phyloP scores from a whole-genome alignment of 495 filamentous ascomycete genomes.

The Hypoxylon cercidicola region DNA sequence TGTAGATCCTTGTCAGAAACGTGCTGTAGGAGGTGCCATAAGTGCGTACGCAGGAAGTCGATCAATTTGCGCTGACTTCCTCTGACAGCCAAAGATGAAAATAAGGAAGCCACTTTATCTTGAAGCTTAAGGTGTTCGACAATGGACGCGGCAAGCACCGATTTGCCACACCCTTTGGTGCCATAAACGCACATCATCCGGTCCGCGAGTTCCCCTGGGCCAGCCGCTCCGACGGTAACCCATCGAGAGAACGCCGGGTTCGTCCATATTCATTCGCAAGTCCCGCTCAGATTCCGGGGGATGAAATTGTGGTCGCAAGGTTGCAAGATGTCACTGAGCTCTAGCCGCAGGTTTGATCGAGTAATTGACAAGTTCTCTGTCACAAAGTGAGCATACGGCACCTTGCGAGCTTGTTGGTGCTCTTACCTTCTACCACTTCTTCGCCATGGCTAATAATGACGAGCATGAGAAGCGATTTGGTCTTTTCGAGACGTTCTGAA shows the following conservation, averaged over 20 bases:
- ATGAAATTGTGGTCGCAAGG: slow-evolving; percentile 17
- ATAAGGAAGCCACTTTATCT: background rate
- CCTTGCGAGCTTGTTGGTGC: too few relatives aligned
- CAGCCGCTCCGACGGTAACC: background rate
- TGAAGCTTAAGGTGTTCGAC: slow-evolving; percentile 1
- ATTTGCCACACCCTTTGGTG: slow-evolving; percentile 24
- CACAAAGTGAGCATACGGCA: background rate
- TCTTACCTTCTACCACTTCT: background rate
- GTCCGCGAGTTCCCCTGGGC: background rate
- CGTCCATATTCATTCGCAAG: slow-evolving; percentile 26
- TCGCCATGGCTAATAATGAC: slow-evolving; percentile 1
- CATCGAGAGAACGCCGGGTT: slow-evolving; percentile 8
- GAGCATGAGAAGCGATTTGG: slow-evolving; percentile 1
- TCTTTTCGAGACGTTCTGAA: slow-evolving; percentile 4
- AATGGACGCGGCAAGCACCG: slow-evolving; percentile 13
- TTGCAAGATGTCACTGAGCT: slow-evolving; percentile 1
- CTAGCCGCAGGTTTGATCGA: background rate
- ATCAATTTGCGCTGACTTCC: slow-evolving; percentile 6
- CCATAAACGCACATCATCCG: slow-evolving; percentile 21
- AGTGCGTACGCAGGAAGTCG: slow-evolving; percentile 12
- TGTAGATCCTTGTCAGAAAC: background rate
- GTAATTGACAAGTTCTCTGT: slow-evolving; percentile 4
- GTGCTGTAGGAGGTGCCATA: slow-evolving; percentile 15
- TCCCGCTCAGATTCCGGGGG: slow-evolving; percentile 5
- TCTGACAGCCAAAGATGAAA: slow-evolving; percentile 16